Conservation (phyloP, 495 filamentous ascomycete species). For the Neurospora sp. region DNA sequence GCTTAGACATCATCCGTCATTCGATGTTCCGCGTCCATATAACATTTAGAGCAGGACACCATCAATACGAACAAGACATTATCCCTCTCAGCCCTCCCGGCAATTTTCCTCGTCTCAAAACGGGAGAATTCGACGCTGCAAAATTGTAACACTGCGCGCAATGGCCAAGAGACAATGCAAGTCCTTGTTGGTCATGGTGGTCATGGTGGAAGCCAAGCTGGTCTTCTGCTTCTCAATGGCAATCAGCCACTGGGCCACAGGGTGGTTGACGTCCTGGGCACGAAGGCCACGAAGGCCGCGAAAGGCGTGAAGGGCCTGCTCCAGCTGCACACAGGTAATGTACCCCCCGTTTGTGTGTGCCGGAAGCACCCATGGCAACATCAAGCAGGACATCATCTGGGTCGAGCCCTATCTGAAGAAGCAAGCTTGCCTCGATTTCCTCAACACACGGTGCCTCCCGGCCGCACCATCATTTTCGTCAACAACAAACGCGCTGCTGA, state of each 20-base stretch:
- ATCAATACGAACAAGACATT: background rate
- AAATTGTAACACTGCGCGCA: background rate
- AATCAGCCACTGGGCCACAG: slow-evolving; percentile 52
- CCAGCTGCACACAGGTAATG: slow-evolving; percentile 59
- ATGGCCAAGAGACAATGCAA: slow-evolving; percentile 37
- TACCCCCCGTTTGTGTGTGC: slow-evolving; percentile 31
- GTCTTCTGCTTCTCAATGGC: slow-evolving; percentile 54
- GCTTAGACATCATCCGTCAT: background rate
- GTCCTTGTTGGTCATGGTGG: slow-evolving; percentile 64
- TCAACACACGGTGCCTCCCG: slow-evolving; percentile 52
- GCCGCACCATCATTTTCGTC: slow-evolving; percentile 85
- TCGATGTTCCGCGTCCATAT: background rate
- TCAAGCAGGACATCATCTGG: slow-evolving; percentile 64
- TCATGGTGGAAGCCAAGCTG: slow-evolving; percentile 16
- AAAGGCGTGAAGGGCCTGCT: slow-evolving; percentile 33
- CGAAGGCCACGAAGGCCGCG: slow-evolving; percentile 38
- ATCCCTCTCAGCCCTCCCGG: background rate
- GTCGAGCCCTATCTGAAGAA: slow-evolving; percentile 55
- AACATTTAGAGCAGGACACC: background rate
- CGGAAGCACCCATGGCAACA: slow-evolving; percentile 67
- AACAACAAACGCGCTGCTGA: slow-evolving; percentile 69
- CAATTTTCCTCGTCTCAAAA: background rate
- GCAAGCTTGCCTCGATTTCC: slow-evolving; percentile 58
- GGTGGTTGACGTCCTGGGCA: slow-evolving; percentile 36
- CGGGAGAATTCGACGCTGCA: background rate